phyloP scores from a whole-genome alignment of 148 eudicot species.

The Silene latifolia region DNA sequence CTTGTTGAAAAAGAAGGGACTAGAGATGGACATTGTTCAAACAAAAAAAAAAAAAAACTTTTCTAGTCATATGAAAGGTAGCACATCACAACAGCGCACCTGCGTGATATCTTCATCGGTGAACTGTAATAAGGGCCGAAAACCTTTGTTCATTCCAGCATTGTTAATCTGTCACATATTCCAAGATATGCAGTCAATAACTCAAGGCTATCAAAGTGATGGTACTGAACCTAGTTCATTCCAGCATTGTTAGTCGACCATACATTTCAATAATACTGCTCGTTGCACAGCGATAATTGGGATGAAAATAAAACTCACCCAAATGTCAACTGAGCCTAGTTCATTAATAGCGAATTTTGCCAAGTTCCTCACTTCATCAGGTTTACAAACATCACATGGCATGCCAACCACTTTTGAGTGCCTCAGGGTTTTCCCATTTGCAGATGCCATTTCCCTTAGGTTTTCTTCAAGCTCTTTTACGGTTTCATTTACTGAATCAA shows the following conservation, averaged over 20 bases:
- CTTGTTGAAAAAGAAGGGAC: too few relatives aligned
- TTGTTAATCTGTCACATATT: conserved; percentile 68
- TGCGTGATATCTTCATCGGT: conserved; percentile 83
- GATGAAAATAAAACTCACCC: conserved; percentile 55
- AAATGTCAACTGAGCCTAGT: conserved; percentile 85
- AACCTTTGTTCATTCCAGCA: conserved; percentile 98
- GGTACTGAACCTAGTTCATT: background rate
- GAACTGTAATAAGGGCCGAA: conserved; percentile 94
- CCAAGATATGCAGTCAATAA: background rate
- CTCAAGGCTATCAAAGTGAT: background rate
- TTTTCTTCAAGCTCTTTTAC: conserved; percentile 80
- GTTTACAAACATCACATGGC: conserved; percentile 86
- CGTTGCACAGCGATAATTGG: background rate
- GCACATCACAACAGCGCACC: conserved; percentile 33
- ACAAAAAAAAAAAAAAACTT: background rate
- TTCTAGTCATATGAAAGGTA: background rate
- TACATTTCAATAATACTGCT: background rate
- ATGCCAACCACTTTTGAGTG: conserved; percentile 84
- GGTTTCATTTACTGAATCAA: conserved; percentile 77
- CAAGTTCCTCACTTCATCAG: conserved; percentile 68
- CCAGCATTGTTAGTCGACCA: background rate
- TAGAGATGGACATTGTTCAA: background rate
- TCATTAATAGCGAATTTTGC: conserved; percentile 66
- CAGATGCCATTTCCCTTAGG: conserved; percentile 51
- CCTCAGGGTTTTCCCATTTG: conserved; percentile 40